Evolutionary conservation across 768 basidiomycete species (phyloP).

Genomic region (Cubamyces sp.): DNA sequence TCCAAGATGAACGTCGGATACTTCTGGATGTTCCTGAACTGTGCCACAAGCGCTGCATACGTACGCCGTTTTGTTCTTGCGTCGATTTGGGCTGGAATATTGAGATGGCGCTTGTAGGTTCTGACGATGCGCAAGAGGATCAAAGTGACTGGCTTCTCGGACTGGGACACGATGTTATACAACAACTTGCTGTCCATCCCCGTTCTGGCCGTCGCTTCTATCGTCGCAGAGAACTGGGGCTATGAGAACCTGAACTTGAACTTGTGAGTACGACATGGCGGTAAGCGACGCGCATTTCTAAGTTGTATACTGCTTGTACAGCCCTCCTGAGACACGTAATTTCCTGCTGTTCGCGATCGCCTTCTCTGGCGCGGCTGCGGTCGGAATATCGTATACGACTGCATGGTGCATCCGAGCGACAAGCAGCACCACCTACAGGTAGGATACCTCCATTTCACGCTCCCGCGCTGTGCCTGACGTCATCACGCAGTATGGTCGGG

Average conservation of each 20-base stretch:
- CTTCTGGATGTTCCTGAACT: slow-evolving; percentile 96
- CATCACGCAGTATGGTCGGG: slow-evolving; percentile 82
- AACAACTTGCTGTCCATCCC: slow-evolving; percentile 97
- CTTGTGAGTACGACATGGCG: slow-evolving; percentile 64
- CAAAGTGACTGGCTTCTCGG: slow-evolving; percentile 92
- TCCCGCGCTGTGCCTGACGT: slow-evolving; percentile 8
- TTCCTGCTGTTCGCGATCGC: slow-evolving; percentile 86
- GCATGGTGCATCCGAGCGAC: slow-evolving; percentile 98
- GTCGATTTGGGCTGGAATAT: neutral
- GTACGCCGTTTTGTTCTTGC: slow-evolving; percentile 48
- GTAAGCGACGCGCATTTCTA: neutral
- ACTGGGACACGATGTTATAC: slow-evolving; percentile 99
- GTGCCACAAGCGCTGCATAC: slow-evolving; percentile 87
- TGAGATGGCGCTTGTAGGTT: slow-evolving; percentile 55
- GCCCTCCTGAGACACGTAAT: slow-evolving; percentile 80
- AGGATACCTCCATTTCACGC: slow-evolving; percentile 27
- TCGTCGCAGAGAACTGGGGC: slow-evolving; percentile 90
- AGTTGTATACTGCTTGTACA: slow-evolving; percentile 35
- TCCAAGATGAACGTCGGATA: slow-evolving; percentile 78
- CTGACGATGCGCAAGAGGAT: slow-evolving; percentile 96
- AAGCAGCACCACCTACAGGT: slow-evolving; percentile 98
- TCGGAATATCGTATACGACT: slow-evolving; percentile 97
- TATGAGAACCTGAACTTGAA: slow-evolving; percentile 74
- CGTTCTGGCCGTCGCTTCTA: slow-evolving; percentile 78
- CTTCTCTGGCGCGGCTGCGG: slow-evolving; percentile 97